These are phyloP conservation scores for Diaporthe vexans DNA, from an alignment of 2,329 filamentous ascomycete genomes.

Conservation along the genomic window DNA sequence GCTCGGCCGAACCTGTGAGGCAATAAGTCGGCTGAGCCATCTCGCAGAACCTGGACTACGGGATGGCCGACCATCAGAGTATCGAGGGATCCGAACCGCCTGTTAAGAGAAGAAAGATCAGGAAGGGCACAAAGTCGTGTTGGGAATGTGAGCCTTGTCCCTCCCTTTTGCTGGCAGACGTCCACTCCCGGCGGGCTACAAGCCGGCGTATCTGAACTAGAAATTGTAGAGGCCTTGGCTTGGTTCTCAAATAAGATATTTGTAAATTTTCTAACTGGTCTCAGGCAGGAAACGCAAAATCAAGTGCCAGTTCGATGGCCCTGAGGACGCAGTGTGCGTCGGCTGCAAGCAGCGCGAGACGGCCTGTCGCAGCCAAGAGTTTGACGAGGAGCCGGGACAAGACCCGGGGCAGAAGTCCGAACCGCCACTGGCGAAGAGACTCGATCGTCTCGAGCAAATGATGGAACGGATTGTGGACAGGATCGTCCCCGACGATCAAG, in stretches of 20 bases:
- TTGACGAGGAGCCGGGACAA: constrained; percentile 52
- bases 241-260: no score
- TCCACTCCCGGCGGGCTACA: not conserved
- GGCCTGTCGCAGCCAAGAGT: constrained; percentile 61
- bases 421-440: constrained; percentile 57
- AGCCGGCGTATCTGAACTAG: not conserved
- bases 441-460: constrained; percentile 61
- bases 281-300: constrained; percentile 62
- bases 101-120: constrained; percentile 58
- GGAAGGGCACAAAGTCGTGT: constrained; percentile 68
- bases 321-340: constrained; percentile 56
- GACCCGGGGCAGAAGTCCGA: constrained; percentile 50
- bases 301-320: constrained; percentile 59
- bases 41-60: not conserved
- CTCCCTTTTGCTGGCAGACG: not conserved
- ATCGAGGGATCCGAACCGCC: constrained; percentile 42
- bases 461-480: constrained; percentile 61
- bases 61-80: constrained; percentile 29
- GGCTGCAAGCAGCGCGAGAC: constrained; percentile 59
- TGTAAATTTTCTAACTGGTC: constrained; percentile 5
- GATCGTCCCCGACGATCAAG: constrained; percentile 46
- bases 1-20: constrained; percentile 38
- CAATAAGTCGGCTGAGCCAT: no score
- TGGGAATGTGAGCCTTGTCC: constrained; percentile 63
- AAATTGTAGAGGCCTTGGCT: not conserved